A percentile compares a stretch with the other conserved stretches of the same genome.
Evolutionary conservation across 192 early-diverging fungal species (phyloP).

Genomic region (Coemansia sp.): DNA sequence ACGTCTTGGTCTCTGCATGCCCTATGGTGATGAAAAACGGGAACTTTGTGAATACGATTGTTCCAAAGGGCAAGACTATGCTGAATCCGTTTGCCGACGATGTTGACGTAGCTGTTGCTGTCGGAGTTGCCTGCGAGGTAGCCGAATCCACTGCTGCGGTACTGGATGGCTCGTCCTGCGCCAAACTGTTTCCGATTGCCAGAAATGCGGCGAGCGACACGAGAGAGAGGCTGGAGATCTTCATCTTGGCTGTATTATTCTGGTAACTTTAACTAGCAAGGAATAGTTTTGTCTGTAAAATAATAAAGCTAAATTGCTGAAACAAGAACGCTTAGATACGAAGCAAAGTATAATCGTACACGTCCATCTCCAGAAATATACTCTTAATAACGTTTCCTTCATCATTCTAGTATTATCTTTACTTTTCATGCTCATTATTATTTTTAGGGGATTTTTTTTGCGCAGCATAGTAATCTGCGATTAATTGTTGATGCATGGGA

Average conservation of each 20-base stretch:
- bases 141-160: background rate
- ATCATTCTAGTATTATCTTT: no score
- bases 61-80: conserved; percentile 14
- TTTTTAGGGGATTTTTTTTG: no score
- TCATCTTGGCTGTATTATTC: background rate
- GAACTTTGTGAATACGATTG: conserved; percentile 10
- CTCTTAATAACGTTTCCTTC: no score
- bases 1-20: conserved; percentile 4
- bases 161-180: background rate
- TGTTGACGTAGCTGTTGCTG: background rate
- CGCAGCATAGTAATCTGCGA: no score
- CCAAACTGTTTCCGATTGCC: background rate
- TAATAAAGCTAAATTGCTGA: no score
- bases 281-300: no score
- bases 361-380: no score
- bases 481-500: no score
- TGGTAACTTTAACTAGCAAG: no score
- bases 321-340: no score
- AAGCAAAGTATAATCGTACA: no score
- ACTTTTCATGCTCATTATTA: no score
- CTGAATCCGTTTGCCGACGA: background rate
- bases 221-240: background rate
- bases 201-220: background rate
- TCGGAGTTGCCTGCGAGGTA: background rate
- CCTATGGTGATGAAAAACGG: conserved; percentile 22